Evolutionary conservation across 2,329 filamentous ascomycete species (phyloP), one percentile per base, ranked within the genome.

Genomic region (Trichoderma harzianum): DNA sequence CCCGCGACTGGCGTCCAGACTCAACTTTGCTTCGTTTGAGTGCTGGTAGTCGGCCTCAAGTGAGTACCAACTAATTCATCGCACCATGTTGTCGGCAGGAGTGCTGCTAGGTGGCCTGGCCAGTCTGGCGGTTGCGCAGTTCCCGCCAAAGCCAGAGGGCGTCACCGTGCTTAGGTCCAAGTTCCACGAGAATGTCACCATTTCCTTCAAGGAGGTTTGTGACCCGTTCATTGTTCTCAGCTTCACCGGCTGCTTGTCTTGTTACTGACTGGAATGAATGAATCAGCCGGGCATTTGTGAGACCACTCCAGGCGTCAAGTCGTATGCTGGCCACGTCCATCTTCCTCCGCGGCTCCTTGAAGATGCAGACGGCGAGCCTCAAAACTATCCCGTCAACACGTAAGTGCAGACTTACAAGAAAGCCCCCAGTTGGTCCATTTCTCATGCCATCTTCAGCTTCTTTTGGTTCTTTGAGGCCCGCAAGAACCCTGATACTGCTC

Each of bases 321-420:
- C 81, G 80, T 92, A 89, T 78, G 85, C 88, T 10, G 90, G 90
- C 74, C 90, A 91, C 80, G 86, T 92, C 67, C 83, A 84, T 73
- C 78, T 91, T 67, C 84, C 88, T 24, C 78, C 87, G 2, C 80
- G 78, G 60, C 74, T 78, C 36, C 63, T 75, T 32, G 78, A 85
- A 39, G 80, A 79, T 61, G 73, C 74, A 8, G 72, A 75, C 70
- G 88, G 89, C 74, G 89, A 72, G 84, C 79, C 71, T 28, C 79
- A 82, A 34, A 74, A 81, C 53, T 86, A 85, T 73, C 78, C 82
- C 24, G 80, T 84, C 69, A 85, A 79, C 72, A 90, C 87, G 64
- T 91, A 73, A 57, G 76, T 28, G 36, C n/a, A 30, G 14, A 24
- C 32, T 12, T 53, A 24, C 7, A 60, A 47, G 10, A 24, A 1